Conservation (phyloP, 495 filamentous ascomycete genomes). For the Xylaria palmicola region DNA sequence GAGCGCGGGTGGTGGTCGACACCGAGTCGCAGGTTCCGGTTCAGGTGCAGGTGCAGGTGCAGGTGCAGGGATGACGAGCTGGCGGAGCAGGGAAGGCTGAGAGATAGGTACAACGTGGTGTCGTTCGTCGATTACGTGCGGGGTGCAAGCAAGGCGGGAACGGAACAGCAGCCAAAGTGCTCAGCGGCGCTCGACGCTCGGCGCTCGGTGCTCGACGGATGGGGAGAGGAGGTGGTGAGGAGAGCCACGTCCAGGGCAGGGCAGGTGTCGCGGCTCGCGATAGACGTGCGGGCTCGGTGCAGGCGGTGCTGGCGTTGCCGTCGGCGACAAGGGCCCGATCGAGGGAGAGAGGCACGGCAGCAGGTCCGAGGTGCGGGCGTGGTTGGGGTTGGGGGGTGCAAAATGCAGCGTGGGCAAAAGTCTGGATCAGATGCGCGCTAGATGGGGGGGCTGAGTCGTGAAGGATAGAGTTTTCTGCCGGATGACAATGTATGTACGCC, state of each 20-base stretch:
- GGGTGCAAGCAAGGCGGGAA: not conserved
- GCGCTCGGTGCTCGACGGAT: not conserved
- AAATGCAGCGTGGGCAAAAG: not conserved
- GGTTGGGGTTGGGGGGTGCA: not conserved
- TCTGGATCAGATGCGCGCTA: not conserved
- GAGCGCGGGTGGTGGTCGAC: not conserved
- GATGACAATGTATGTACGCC: not conserved
- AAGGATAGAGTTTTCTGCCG: not conserved
- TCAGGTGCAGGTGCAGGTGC: not conserved
- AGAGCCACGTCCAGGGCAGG: not conserved
- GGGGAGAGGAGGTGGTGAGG: not conserved
- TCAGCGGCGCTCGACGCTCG: not conserved
- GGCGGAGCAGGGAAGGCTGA: no score
- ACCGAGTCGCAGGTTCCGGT: not conserved
- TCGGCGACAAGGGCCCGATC: constrained; percentile 4
- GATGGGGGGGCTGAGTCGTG: not conserved
- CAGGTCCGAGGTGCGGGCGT: not conserved
- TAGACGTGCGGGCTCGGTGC: not conserved
- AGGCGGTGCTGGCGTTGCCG: not conserved
- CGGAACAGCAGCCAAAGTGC: not conserved
- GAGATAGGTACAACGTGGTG: not conserved
- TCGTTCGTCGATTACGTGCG: not conserved
- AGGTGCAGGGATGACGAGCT: not conserved
- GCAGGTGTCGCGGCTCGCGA: not conserved
- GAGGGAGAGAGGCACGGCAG: not conserved